phyloP scores from a whole-genome alignment of 208 protist genomes.

The Acanthamoeba lenticulata region DNA sequence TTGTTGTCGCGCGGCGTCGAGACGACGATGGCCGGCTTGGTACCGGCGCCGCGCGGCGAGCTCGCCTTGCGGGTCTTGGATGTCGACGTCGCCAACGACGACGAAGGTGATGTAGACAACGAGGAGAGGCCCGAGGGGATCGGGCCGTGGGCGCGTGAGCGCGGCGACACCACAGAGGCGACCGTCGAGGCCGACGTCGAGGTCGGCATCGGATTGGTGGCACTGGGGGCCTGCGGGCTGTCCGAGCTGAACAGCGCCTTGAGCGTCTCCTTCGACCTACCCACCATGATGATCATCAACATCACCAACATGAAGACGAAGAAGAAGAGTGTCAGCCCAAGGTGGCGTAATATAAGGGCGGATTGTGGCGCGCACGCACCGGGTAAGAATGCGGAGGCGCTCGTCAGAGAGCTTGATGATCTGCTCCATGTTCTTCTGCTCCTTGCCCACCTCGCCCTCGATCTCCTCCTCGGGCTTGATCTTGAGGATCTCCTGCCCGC shows the following conservation, averaged over 20 bases:
- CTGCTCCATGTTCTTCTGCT: slow-evolving; percentile 51
- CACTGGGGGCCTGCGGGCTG: background rate
- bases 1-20: background rate
- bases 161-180: background rate
- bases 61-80: background rate
- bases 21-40: background rate
- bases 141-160: background rate
- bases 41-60: background rate
- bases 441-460: slow-evolving; percentile 26
- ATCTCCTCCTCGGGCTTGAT: slow-evolving; percentile 45
- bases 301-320: background rate
- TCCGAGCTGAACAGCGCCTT: background rate
- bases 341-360: no score
- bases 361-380: background rate
- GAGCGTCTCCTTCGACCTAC: background rate
- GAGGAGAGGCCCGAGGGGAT: background rate
- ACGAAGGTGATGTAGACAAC: background rate
- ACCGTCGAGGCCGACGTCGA: background rate
- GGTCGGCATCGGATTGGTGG: no score
- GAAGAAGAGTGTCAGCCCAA: no score
- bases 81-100: background rate
- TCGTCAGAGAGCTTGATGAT: slow-evolving; percentile 44
- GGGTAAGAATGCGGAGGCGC: slow-evolving; percentile 1
- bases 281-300: background rate
- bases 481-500: slow-evolving; percentile 39